These are phyloP conservation scores for Madurella mycetomatis DNA, from an alignment of 2,329 filamentous ascomycete species.

Conservation along the genomic window DNA sequence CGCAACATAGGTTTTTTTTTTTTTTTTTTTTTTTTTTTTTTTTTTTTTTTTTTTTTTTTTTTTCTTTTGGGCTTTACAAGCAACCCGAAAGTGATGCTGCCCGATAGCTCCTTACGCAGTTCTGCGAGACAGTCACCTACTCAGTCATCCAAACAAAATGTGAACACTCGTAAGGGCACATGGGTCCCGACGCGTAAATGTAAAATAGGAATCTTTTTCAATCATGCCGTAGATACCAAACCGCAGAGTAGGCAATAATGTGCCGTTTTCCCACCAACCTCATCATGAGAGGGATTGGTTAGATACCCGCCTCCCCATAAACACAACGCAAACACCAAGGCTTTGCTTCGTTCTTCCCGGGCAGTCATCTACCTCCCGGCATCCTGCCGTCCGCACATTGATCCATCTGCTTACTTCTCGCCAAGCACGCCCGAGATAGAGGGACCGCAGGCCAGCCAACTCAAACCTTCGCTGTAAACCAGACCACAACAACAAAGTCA, in stretches of 20 bases:
- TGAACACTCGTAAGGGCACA: background rate
- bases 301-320: constrained; percentile 1
- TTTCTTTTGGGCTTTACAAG: no score
- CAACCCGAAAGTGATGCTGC: no score
- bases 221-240: constrained; percentile 19
- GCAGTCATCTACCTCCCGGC: background rate
- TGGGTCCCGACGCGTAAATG: background rate
- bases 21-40: no score
- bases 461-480: background rate
- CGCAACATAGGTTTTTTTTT: no score
- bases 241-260: constrained; percentile 1
- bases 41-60: no score
- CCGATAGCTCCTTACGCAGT: no score
- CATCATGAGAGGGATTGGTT: constrained; percentile 12
- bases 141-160: no score
- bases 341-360: constrained; percentile 5
- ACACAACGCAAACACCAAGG: constrained; percentile 3
- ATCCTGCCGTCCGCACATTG: background rate
- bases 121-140: no score
- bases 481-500: constrained; percentile 8
- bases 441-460: constrained; percentile 1
- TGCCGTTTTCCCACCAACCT: constrained; percentile 12
- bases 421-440: background rate
- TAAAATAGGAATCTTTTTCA: constrained; percentile 15
- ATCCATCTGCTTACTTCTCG: background rate